Evolutionary conservation across 2,329 filamentous ascomycete genomes (phyloP).

Genomic region (Apiospora marii): DNA sequence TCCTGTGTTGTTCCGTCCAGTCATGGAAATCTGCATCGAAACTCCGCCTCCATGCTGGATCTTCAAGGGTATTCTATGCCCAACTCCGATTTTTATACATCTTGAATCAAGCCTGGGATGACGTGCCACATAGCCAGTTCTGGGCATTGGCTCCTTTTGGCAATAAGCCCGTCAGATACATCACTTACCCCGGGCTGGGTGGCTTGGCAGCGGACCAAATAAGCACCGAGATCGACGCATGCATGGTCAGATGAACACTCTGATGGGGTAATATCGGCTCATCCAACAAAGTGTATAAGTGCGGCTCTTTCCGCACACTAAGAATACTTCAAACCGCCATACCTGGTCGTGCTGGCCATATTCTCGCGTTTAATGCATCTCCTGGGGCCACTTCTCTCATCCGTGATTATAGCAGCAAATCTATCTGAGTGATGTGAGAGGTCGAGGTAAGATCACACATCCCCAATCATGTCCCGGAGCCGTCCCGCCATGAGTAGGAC

Average conservation of each 20-base stretch:
- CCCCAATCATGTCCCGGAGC: no score
- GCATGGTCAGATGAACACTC: neutral
- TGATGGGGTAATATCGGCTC: neutral
- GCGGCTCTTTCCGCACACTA: no score
- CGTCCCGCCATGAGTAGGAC: no score
- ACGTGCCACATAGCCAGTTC: neutral
- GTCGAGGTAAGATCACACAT: no score
- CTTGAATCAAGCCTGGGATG: neutral
- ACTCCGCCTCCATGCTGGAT: neutral
- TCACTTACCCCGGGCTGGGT: neutral
- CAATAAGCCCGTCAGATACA: neutral
- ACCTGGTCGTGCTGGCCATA: no score
- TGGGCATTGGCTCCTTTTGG: neutral
- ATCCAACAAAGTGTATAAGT: neutral
- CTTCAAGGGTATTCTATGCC: neutral
- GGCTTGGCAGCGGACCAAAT: neutral
- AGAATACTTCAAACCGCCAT: no score
- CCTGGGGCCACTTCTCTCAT: no score
- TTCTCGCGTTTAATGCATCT: no score
- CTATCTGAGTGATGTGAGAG: no score
- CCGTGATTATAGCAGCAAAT: no score
- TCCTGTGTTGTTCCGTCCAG: neutral
- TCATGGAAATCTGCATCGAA: neutral
- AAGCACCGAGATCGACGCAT: neutral
- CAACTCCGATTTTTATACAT: no score